These are phyloP conservation scores for Rubia yunnanensis DNA, from an alignment of 257 asterid species.

Conservation along the genomic window DNA sequence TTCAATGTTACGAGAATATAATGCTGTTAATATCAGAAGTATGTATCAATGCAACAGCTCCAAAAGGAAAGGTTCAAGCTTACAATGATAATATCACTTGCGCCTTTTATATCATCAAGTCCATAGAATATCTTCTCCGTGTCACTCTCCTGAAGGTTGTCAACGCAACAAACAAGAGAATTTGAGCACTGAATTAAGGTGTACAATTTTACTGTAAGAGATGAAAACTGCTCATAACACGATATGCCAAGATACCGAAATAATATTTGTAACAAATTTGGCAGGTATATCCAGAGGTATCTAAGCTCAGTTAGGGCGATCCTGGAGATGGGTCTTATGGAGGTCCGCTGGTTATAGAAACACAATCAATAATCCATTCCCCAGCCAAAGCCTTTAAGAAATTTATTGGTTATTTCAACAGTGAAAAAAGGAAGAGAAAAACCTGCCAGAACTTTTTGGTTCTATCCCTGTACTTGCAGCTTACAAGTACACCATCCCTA, in stretches of 20 bases:
- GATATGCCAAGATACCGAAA: neutral
- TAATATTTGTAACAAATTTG: neutral
- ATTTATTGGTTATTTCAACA: neutral
- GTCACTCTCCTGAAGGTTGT: conserved; percentile 57
- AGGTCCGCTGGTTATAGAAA: neutral
- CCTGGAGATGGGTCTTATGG: neutral
- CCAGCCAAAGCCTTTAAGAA: no score
- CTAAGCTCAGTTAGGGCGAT: neutral
- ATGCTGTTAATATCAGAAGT: conserved; percentile 13
- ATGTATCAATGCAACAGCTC: conserved; percentile 1
- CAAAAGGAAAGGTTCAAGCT: conserved; percentile 12
- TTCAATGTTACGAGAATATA: conserved; percentile 9
- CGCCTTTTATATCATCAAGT: conserved; percentile 77
- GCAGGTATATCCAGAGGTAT: neutral
- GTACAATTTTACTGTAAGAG: neutral
- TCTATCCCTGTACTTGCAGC: conserved; percentile 83
- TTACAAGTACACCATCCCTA: conserved; percentile 60
- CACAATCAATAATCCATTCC: neutral
- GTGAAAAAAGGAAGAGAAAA: neutral
- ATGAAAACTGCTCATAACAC: neutral
- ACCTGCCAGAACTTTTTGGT: conserved; percentile 84
- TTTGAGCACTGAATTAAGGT: neutral
- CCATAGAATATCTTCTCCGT: conserved; percentile 85
- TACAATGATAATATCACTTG: conserved; percentile 87
- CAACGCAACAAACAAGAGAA: conserved; percentile 18